Conservation (phyloP, 139 green algal species). For the Pleodorina starrii region DNA sequence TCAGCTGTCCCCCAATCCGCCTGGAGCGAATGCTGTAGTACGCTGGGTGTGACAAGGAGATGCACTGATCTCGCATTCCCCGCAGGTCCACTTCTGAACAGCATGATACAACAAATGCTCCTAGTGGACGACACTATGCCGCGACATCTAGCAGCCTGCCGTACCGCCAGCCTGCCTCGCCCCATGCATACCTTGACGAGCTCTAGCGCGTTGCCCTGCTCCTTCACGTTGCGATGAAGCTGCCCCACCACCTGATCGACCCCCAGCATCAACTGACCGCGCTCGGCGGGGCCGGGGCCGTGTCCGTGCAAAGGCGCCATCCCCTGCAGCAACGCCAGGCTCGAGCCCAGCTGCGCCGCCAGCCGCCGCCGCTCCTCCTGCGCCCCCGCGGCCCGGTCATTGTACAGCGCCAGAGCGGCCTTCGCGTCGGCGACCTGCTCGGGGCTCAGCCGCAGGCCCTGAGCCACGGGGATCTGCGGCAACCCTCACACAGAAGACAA, state of each 20-base stretch:
- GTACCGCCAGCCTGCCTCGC: too few relatives aligned
- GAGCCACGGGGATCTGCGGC: not conserved
- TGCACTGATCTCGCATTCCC: too few relatives aligned
- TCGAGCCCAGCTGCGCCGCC: not conserved
- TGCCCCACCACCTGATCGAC: not conserved
- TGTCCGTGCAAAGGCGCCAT: not conserved
- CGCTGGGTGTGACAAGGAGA: too few relatives aligned
- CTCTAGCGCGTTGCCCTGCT: not conserved
- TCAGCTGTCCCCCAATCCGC: too few relatives aligned
- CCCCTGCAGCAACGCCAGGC: not conserved
- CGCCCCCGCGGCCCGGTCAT: not conserved
- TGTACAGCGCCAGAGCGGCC: not conserved
- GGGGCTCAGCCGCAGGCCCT: not conserved
- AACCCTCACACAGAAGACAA: too few relatives aligned
- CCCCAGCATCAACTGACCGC: not conserved
- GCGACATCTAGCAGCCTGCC: too few relatives aligned
- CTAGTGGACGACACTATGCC: too few relatives aligned
- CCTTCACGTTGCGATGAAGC: conserved; percentile 14
- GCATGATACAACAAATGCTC: too few relatives aligned
- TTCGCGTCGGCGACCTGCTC: not conserved
- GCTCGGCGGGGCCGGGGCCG: not conserved
- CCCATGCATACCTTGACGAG: not conserved
- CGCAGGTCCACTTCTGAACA: too few relatives aligned
- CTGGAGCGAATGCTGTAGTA: too few relatives aligned
- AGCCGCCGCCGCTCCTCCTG: not conserved